Percentiles rank a stretch among this genome's conserved stretches.
Conservation (phyloP, 2,329 filamentous ascomycete genomes). For the Mollisia scopiformis region DNA sequence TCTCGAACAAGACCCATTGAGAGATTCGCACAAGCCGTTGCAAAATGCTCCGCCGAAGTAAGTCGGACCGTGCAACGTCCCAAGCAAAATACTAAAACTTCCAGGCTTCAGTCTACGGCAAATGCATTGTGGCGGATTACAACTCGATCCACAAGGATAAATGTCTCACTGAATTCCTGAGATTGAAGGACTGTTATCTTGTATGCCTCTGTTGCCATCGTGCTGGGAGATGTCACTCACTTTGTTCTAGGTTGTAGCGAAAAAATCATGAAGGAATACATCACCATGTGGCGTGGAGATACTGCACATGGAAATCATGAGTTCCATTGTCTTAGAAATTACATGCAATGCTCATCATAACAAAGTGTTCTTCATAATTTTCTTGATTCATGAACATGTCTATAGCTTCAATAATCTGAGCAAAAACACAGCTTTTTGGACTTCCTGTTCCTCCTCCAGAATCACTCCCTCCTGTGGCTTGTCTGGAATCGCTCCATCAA, state of each 20-base stretch:
- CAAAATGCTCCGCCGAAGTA: constrained; percentile 69
- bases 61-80: constrained; percentile 15
- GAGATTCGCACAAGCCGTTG: constrained; percentile 66
- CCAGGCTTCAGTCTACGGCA: constrained; percentile 84
- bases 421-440: constrained; percentile 81
- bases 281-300: neutral
- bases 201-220: constrained; percentile 51
- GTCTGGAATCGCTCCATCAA: constrained; percentile 56
- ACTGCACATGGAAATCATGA: neutral
- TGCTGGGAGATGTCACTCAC: constrained; percentile 7
- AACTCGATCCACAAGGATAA: constrained; percentile 90
- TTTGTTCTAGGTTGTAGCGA: constrained; percentile 51
- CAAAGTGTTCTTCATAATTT: neutral
- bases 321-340: neutral
- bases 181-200: constrained; percentile 83
- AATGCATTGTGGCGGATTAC: constrained; percentile 89
- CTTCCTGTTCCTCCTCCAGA: constrained; percentile 81
- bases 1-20: constrained; percentile 63
- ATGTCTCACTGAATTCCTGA: constrained; percentile 83
- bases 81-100: neutral
- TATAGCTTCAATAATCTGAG: constrained; percentile 76
- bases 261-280: constrained; percentile 43
- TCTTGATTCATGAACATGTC: constrained; percentile 20
- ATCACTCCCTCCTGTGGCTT: constrained; percentile 64
- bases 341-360: neutral